These are phyloP conservation scores for Auriscalpium orientale DNA, from an alignment of 768 basidiomycete species.

Conservation along the genomic window DNA sequence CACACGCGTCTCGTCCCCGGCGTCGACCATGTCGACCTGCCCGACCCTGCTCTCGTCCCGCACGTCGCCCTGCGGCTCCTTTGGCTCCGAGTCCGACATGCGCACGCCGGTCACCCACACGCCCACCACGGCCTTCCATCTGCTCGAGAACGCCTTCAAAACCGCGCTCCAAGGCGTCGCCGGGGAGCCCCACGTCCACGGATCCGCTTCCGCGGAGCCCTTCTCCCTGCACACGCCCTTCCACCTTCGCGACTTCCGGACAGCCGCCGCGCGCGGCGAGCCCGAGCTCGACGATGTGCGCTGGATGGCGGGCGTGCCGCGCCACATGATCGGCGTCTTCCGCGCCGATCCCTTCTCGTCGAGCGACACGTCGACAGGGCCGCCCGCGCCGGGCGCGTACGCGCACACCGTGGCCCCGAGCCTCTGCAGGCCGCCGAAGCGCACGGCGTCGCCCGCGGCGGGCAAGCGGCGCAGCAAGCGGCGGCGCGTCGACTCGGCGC, in stretches of 20 bases:
- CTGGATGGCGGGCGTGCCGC: conserved; percentile 9
- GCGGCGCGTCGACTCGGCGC: conserved; percentile 5
- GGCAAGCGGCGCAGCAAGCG: conserved; percentile 9
- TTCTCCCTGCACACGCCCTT: no score
- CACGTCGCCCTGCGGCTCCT: background rate
- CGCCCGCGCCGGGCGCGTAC: background rate
- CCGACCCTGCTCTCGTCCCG: conserved; percentile 2
- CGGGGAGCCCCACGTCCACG: background rate
- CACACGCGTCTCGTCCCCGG: background rate
- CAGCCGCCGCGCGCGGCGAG: background rate
- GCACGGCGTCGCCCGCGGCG: background rate
- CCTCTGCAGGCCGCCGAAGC: background rate
- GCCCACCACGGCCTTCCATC: background rate
- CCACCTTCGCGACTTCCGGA: background rate
- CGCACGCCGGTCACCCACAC: background rate
- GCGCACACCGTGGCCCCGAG: background rate
- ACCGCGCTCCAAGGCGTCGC: background rate
- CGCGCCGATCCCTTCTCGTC: conserved; percentile 10
- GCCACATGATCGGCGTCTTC: conserved; percentile 15
- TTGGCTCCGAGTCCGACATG: background rate
- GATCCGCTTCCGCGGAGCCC: background rate
- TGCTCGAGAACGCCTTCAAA: background rate
- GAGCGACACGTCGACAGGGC: background rate
- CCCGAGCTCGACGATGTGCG: conserved; percentile 5
- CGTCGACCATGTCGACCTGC: background rate